Evolutionary conservation across 2,329 filamentous ascomycete genomes (phyloP), one percentile per base, ranked within the genome.

Genomic region (Fusarium tupiense): DNA sequence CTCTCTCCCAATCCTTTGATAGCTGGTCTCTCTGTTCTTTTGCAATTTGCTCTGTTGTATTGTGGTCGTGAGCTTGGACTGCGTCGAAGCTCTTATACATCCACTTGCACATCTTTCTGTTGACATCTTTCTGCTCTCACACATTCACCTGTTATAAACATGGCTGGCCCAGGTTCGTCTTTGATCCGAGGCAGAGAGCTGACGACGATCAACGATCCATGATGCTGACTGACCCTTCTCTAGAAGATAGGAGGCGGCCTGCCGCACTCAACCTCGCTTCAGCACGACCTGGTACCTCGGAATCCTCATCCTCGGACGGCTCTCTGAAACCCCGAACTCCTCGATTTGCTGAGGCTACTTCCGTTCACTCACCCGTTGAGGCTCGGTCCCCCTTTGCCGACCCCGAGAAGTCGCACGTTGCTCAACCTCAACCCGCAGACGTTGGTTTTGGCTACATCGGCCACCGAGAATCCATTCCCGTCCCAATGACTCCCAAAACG

Each of bases 371-470:
- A 53, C 93, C 93, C 47, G 86, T 94, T 79, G 92, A 95, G 70
- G 85, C 77, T 64, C 69, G 84, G 56, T 86, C 87, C 38, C 90
- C 90, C 14, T 93, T 93, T 77, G 86, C 87, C 77, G 88, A 91
- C 71, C 87, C 88, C 54, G 88, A 89, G 47, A 86, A 84, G 72
- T 87, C 87, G 49, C 86, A 89, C 81, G 63, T 75, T 43, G 86
- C 89, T 61, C 89, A 93, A 81, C 85, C 91, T 61, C 92, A 94
- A 81, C 93, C 95, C 38, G 93, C 92, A 67, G 95, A 98, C 84
- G 90, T 98, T 74, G 95, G 95, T 75, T 98, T 98, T 83, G 95
- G 95, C 82, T 98, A 98, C 85, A 93, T 98, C 80, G 88, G 90
- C 78, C 88, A 88, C 76, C 84, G 86, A 81, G 86, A 91, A 76